Base-by-base conservation (phyloP, 306 rosid species). In the Glycine latifolia region DNA sequence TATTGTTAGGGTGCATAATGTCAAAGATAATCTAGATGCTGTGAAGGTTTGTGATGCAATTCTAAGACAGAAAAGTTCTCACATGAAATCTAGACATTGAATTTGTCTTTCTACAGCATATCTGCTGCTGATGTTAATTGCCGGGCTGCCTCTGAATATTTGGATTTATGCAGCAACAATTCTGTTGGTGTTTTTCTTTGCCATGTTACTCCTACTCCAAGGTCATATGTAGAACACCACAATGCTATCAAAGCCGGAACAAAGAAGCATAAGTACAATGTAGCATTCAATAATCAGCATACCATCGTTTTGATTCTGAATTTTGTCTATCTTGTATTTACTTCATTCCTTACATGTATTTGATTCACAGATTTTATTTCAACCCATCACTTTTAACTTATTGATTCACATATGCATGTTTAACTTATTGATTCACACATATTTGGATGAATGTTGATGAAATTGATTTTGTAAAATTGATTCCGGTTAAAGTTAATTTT, bases 1-100 rank as follows among this genome's bases (percentile, higher is more conserved):
- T 82, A 91, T 95, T 53, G 92, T 91, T 26, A 89, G 99, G 84
- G 98, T 93, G 62, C 98, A 93, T 82, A 95, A 95, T 75, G 91
- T 95, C 44, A 89, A 90, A 83, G 94, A 88, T 73, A 93, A 89
- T 76, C 50, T 87, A 50, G 96, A 95, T 81, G 94, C 98, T 11
- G 96, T 81, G 77, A 95, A 89, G 81, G 75, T 95, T 55, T 90
- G 99, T 39, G 91, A 95, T 83, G 92, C 97, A 81, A 83, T 91
- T 78, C 86, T 73, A 15, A 91, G 87, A 84, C 80, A 63, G 60
- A 89, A 83, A 78, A 75, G 77, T 73, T 75, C 82, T 76, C 15
- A 20, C 76, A 46, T 68, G 81, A 86, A 67, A 52, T 78, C 63
- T 33, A 20, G 77, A 49, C 26, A 60, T 56, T 82, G 80, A 86